Conservation (phyloP, 2,329 filamentous ascomycete genomes). For the Aspergillus sp. region DNA sequence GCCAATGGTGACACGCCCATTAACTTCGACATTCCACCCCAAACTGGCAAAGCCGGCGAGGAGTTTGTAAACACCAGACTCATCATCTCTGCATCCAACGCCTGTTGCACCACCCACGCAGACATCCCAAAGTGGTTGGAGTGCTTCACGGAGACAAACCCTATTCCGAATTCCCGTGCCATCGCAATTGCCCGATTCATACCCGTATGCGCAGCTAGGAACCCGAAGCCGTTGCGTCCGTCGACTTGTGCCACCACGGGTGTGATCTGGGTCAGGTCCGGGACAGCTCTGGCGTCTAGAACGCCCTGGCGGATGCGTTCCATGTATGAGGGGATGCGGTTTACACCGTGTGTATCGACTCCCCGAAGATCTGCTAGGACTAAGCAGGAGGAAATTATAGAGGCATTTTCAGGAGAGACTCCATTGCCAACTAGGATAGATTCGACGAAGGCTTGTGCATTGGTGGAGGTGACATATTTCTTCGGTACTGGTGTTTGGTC, state of each 20-base stretch:
- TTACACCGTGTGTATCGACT: conserved; percentile 71
- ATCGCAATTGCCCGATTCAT: conserved; percentile 62
- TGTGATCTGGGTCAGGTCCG: conserved; percentile 54
- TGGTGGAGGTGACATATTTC: too few species aligned
- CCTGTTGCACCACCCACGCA: conserved; percentile 71
- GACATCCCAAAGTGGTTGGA: conserved; percentile 80
- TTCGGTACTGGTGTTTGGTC: too few species aligned
- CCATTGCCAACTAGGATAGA: conserved; percentile 37
- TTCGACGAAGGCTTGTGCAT: too few species aligned
- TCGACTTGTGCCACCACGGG: conserved; percentile 62
- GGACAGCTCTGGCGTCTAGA: conserved; percentile 53
- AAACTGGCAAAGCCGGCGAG: conserved; percentile 63
- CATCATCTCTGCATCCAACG: conserved; percentile 63
- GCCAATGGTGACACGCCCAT: conserved; percentile 67
- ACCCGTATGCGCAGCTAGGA: conserved; percentile 57
- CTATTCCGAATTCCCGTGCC: conserved; percentile 59
- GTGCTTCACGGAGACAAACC: conserved; percentile 66
- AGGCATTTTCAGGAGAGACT: conserved; percentile 51
- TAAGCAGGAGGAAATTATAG: conserved; percentile 58
- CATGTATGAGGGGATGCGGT: conserved; percentile 71
- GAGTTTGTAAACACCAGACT: conserved; percentile 64
- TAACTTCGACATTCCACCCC: conserved; percentile 59
- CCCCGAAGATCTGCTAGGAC: conserved; percentile 68
- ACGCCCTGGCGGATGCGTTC: conserved; percentile 62
- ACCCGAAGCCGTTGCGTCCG: conserved; percentile 66